phyloP scores from a whole-genome alignment of 805 yeast species.

The Myxozyma udenii region DNA sequence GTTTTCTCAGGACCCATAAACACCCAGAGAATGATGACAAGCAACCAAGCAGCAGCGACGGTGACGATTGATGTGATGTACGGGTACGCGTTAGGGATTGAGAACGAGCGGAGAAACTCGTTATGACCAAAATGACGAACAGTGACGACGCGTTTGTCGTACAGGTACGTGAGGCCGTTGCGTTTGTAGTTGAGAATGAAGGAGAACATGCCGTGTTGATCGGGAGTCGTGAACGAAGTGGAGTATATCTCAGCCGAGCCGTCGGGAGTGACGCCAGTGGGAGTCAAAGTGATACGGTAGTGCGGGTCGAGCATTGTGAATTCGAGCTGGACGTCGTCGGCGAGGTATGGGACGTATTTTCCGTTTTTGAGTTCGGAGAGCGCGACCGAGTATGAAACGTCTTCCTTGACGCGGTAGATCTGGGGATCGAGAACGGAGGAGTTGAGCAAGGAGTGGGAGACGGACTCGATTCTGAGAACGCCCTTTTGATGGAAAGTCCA shows the following conservation, averaged over 20 bases:
- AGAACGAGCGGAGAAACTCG: constrained; percentile 91
- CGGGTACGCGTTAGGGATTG: constrained; percentile 89
- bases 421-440: constrained; percentile 35
- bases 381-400: constrained; percentile 50
- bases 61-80: constrained; percentile 68
- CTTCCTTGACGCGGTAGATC: constrained; percentile 72
- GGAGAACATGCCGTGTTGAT: constrained; percentile 95
- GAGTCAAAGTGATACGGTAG: constrained; percentile 66
- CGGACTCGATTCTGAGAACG: constrained; percentile 55
- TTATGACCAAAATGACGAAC: constrained; percentile 93
- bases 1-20: constrained; percentile 8
- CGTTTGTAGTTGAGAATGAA: constrained; percentile 75
- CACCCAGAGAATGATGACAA: constrained; percentile 61
- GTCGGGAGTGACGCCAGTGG: constrained; percentile 41
- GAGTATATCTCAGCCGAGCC: constrained; percentile 45
- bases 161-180: constrained; percentile 66
- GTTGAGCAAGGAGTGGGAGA: constrained; percentile 52
- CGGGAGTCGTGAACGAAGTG: constrained; percentile 70
- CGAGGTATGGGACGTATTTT: constrained; percentile 67
- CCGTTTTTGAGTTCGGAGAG: constrained; percentile 46
- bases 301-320: constrained; percentile 93
- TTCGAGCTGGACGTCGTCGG: constrained; percentile 72
- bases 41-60: constrained; percentile 73
- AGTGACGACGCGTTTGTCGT: constrained; percentile 67
- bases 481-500: constrained; percentile 77